phyloP scores from a whole-genome alignment of 345 rosid genomes.

The Citrus inodora region DNA sequence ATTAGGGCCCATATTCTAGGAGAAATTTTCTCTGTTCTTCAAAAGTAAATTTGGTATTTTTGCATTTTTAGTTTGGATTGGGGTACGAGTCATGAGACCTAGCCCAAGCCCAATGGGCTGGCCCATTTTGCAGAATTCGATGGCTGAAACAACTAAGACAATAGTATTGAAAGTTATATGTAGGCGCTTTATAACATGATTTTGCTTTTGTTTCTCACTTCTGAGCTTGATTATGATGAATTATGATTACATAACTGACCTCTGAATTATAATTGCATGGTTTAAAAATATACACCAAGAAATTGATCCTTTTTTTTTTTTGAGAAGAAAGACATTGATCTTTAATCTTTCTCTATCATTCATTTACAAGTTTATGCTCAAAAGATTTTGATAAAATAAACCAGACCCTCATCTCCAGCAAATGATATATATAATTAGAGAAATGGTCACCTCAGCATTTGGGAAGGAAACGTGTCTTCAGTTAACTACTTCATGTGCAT shows the following conservation, averaged over 20 bases:
- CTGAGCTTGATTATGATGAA: background rate
- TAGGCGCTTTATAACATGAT: background rate
- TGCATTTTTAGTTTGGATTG: too few relatives aligned
- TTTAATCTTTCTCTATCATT: background rate
- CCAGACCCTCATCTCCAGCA: too few relatives aligned
- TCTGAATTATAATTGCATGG: background rate
- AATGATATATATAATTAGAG: too few relatives aligned
- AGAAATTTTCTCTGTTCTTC: too few relatives aligned
- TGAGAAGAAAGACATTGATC: background rate
- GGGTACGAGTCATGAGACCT: background rate
- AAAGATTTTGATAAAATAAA: background rate
- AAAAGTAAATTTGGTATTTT: too few relatives aligned
- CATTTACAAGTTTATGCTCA: background rate
- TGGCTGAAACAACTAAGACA: too few relatives aligned
- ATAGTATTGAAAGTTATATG: too few relatives aligned
- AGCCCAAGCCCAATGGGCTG: background rate
- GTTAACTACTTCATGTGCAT: conserved; percentile 7
- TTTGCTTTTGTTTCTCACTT: background rate
- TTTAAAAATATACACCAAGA: background rate
- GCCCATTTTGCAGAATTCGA: background rate
- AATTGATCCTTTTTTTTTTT: background rate
- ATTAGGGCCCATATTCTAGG: too few relatives aligned
- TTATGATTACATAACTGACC: background rate
- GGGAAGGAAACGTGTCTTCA: background rate
- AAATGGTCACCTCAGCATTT: too few relatives aligned